Evolutionary conservation across 345 rosid genomes (phyloP), one percentile per base, ranked within the genome.

Genomic region (Euphorbia tirucalli): DNA sequence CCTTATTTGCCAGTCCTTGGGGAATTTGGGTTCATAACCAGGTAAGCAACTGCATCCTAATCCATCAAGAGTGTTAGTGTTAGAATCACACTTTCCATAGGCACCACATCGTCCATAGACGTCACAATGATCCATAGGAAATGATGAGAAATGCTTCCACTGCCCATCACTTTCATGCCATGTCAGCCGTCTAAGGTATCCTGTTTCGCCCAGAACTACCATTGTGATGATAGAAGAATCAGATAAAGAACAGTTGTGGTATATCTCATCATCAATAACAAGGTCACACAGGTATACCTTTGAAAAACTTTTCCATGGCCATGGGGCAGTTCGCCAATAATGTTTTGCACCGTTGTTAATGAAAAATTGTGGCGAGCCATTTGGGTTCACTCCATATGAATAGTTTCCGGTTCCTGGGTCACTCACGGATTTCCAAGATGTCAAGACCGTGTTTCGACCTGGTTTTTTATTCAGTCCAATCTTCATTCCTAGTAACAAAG

Each of bases 351-450:
- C 75, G 8, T 66, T 48, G 32, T 71, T 24, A 1, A 75, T 1
- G 27, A 76, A 46, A 11, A 41, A 24, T 7, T 43, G 54, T 6
- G 56, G 69, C 3, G 65, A 21, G 2, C 77, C 81, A 0, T 10
- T 22, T 1, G 70, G 18, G 21, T 79, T 65, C 0, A 82, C 1
- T 72, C 21, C 2, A 11, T 0, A 1, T 0, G 77, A 71, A 65
- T 5, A 71, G 15, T 71, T 35, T 57, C 85, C 79, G 24, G 1
- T 46, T 19, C 49, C 37, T 13, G 69, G 69, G 10, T 65, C 69
- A 27, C 28, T 9, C 5, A 14, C 14, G 44, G 69, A 65, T 65
- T 5, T 65, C 69, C 69, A 65, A 0, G 69, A 65, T 5, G 24
- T 25, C 3, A 65, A 32, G 14, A 44, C 11, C 24, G 13, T 1